These are phyloP conservation scores for Mycena vitilis DNA, from an alignment of 768 basidiomycete species.

Conservation along the genomic window DNA sequence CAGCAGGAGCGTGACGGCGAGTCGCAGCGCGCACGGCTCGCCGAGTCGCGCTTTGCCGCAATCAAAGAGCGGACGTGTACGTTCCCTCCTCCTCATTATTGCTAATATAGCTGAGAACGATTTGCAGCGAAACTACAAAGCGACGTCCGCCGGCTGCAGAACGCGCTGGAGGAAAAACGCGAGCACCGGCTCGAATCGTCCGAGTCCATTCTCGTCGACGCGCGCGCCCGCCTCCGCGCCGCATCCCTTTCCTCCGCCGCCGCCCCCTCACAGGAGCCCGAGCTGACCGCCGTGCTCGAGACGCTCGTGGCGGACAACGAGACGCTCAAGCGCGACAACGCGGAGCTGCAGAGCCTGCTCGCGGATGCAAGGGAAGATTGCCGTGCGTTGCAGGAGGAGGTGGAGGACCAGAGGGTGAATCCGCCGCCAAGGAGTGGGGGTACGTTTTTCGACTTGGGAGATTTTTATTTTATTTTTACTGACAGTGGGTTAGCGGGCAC, in stretches of 20 bases:
- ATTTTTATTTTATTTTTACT: neutral
- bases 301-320: conserved; percentile 91
- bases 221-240: conserved; percentile 69
- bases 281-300: conserved; percentile 78
- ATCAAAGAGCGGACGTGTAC: conserved; percentile 77
- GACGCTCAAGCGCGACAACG: conserved; percentile 81
- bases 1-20: conserved; percentile 85
- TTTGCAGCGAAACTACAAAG: conserved; percentile 79
- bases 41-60: conserved; percentile 73
- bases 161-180: conserved; percentile 71
- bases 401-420: conserved; percentile 76
- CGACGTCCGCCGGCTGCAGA: conserved; percentile 74
- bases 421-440: conserved; percentile 56
- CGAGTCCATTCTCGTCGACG: conserved; percentile 74
- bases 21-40: conserved; percentile 70
- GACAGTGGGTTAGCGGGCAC: conserved; percentile 47
- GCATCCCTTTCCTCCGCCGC: conserved; percentile 52
- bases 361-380: conserved; percentile 83
- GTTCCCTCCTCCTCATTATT: conserved; percentile 36
- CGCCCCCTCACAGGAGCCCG: conserved; percentile 61
- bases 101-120: too few species aligned
- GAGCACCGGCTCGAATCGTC: conserved; percentile 71
- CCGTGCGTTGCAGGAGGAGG: conserved; percentile 74
- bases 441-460: conserved; percentile 38
- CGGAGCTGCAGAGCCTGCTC: conserved; percentile 80